phyloP scores from a whole-genome alignment of 176 grass and related monocot genomes.

The Microstegium vimineum region DNA sequence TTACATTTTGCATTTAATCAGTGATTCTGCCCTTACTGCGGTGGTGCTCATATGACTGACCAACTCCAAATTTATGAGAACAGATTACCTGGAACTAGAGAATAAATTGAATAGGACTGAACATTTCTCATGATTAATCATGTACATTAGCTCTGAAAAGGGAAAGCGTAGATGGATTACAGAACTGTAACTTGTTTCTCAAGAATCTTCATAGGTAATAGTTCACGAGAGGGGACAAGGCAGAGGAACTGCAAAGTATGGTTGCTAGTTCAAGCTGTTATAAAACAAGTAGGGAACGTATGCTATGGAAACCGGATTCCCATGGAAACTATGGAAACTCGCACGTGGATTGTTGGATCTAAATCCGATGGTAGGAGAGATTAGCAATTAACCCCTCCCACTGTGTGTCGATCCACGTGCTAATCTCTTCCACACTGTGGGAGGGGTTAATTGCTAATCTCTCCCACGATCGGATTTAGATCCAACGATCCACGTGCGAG shows the following conservation, averaged over 20 bases:
- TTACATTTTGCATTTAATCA: neutral
- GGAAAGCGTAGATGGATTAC: neutral
- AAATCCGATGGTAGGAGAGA: too few relatives aligned
- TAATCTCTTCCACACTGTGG: too few relatives aligned
- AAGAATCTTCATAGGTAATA: neutral
- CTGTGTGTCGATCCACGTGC: too few relatives aligned
- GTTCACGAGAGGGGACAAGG: neutral
- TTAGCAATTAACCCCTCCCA: too few relatives aligned
- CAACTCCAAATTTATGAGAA: neutral
- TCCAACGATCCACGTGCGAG: too few relatives aligned
- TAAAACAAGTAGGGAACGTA: neutral
- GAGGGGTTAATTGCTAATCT: too few relatives aligned
- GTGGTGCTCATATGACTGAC: neutral
- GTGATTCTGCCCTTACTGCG: neutral
- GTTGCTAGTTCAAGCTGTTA: neutral
- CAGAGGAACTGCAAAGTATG: neutral
- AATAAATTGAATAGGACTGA: neutral
- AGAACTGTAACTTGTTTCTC: neutral
- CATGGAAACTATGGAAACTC: too few relatives aligned
- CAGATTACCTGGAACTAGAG: neutral
- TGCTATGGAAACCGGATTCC: too few relatives aligned
- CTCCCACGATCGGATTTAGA: too few relatives aligned
- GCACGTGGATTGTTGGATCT: too few relatives aligned
- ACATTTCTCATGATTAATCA: neutral
- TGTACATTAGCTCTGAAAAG: neutral